Percentiles rank a stretch among this genome's conserved stretches.
These are phyloP conservation scores for Vigna trinervia DNA, from an alignment of 306 rosid species.

Conservation along the genomic window DNA sequence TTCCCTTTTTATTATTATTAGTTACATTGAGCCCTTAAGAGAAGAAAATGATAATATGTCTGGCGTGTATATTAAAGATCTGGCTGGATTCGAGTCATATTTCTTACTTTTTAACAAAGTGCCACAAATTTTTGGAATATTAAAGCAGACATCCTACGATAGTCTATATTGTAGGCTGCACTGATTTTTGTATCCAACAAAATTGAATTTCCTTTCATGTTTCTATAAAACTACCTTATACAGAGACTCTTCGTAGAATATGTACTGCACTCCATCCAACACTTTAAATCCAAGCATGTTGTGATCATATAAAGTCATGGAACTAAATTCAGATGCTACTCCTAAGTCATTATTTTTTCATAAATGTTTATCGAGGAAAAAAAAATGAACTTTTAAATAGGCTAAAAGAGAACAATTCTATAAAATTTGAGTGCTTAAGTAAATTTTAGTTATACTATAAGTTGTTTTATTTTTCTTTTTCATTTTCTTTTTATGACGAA, in stretches of 20 bases:
- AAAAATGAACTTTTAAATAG: not conserved
- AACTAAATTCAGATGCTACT: not conserved
- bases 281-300: not conserved
- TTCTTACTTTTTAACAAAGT: not conserved
- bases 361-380: not conserved
- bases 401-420: too few species aligned
- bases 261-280: not conserved
- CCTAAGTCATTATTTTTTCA: not conserved
- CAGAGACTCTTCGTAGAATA: not conserved
- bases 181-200: constrained; percentile 6
- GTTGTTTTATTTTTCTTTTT: not conserved
- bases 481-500: not conserved
- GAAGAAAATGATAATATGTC: constrained; percentile 25
- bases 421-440: too few species aligned
- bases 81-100: constrained; percentile 25
- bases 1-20: too few species aligned
- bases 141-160: constrained; percentile 2
- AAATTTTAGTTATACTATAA: too few species aligned
- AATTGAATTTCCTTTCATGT: constrained; percentile 19
- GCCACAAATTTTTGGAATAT: not conserved
- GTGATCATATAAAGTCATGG: not conserved
- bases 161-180: constrained; percentile 17
- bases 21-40: not conserved
- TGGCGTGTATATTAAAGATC: constrained; percentile 4
- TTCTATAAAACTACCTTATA: not conserved